These are phyloP conservation scores for Solanum arcanum DNA, from an alignment of 257 asterid species.

Conservation along the genomic window DNA sequence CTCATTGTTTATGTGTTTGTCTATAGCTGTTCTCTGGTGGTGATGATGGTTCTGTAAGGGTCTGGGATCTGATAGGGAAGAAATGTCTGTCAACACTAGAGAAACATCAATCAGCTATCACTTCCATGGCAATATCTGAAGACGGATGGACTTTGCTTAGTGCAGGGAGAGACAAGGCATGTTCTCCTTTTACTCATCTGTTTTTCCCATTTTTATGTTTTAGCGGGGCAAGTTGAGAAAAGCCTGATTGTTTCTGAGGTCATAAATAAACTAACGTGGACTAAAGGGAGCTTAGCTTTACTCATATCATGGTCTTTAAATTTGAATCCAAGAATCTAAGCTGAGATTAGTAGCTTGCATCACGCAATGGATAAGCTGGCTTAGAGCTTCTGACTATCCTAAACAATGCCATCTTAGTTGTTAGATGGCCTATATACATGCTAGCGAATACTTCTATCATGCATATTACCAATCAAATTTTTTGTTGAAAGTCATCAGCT, in stretches of 20 bases:
- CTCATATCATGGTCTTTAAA: background rate
- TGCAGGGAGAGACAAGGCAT: slow-evolving; percentile 95
- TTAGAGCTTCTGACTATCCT: background rate
- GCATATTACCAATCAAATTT: background rate
- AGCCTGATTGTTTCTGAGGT: background rate
- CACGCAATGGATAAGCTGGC: background rate
- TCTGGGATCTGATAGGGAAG: slow-evolving; percentile 77
- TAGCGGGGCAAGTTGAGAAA: background rate
- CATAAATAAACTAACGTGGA: background rate
- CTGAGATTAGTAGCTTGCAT: background rate
- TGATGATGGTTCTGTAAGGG: slow-evolving; percentile 64
- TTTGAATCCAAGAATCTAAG: background rate
- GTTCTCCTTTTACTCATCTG: background rate
- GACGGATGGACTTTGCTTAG: slow-evolving; percentile 87
- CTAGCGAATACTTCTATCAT: background rate
- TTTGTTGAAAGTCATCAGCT: background rate
- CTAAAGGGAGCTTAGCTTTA: background rate
- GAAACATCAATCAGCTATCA: slow-evolving; percentile 80
- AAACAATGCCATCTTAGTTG: background rate
- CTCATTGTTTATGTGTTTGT: slow-evolving; percentile 1
- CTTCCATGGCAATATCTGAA: slow-evolving; percentile 79
- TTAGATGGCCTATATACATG: background rate
- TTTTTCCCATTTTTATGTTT: background rate
- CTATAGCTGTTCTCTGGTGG: slow-evolving; percentile 78
- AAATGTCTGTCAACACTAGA: slow-evolving; percentile 64